phyloP scores from a whole-genome alignment of 108 stramenopile species.

The Cyclotella choctawhatcheeana region DNA sequence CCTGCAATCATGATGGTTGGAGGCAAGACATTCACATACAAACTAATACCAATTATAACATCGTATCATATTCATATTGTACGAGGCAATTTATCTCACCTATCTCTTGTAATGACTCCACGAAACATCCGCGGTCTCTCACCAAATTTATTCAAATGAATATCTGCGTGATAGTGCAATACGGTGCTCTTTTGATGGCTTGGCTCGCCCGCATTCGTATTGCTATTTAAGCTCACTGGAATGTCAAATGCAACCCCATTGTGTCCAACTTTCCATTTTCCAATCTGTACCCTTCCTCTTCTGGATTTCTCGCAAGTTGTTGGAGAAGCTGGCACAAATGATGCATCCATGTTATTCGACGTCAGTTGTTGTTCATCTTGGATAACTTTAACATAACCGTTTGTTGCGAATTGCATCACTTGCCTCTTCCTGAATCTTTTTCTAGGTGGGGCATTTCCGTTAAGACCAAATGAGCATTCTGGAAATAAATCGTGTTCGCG shows the following conservation, averaged over 20 bases:
- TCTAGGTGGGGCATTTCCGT: not conserved
- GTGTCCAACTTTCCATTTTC: constrained; percentile 63
- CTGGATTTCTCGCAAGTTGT: constrained; percentile 16
- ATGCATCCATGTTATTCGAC: constrained; percentile 15
- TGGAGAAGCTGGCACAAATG: constrained; percentile 9
- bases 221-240: constrained; percentile 20
- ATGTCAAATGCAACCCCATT: constrained; percentile 58
- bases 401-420: constrained; percentile 51
- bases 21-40: no score
- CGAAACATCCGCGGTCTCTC: constrained; percentile 64
- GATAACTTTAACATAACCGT: constrained; percentile 53
- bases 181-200: constrained; percentile 27
- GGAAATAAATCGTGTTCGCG: constrained; percentile 36
- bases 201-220: constrained; percentile 4
- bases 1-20: no score
- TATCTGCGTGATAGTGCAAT: constrained; percentile 63
- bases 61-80: no score
- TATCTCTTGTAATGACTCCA: constrained; percentile 66
- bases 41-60: no score
- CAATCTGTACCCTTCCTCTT: constrained; percentile 24
- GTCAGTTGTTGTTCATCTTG: constrained; percentile 16
- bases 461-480: constrained; percentile 4
- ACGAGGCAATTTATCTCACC: no score
- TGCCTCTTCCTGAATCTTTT: constrained; percentile 25
- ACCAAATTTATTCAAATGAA: constrained; percentile 77